phyloP scores from a whole-genome alignment of 768 basidiomycete genomes.

The Xerocomus spinulosus region DNA sequence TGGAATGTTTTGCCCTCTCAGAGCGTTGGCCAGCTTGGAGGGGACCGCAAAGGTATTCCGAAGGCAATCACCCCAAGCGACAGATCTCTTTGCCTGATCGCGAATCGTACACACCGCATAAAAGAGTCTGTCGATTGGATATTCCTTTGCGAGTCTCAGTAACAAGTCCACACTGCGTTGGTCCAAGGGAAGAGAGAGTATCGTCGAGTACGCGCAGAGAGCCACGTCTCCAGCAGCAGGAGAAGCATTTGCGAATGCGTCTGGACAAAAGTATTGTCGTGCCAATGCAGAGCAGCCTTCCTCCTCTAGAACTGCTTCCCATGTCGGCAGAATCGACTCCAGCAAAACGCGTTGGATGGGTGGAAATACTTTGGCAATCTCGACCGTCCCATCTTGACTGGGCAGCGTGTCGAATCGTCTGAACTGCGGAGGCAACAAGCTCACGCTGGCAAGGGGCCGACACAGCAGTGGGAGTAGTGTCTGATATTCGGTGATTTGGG shows the following conservation, averaged over 20 bases:
- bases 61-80: conserved; percentile 75
- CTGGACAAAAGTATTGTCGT: conserved; percentile 73
- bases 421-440: conserved; percentile 58
- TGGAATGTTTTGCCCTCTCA: conserved; percentile 45
- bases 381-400: conserved; percentile 13
- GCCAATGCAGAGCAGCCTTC: conserved; percentile 42
- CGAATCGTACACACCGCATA: conserved; percentile 40
- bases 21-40: conserved; percentile 71
- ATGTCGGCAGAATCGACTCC: conserved; percentile 61
- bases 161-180: conserved; percentile 51
- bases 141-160: conserved; percentile 49
- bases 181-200: conserved; percentile 49
- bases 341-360: conserved; percentile 63
- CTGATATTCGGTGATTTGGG: conserved; percentile 44
- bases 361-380: conserved; percentile 37
- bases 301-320: conserved; percentile 55
- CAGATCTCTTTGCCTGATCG: conserved; percentile 24
- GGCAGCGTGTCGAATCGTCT: conserved; percentile 39
- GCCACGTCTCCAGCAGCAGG: conserved; percentile 50
- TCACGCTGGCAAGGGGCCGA: conserved; percentile 52
- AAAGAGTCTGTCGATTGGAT: conserved; percentile 68
- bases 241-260: conserved; percentile 49
- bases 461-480: conserved; percentile 53
- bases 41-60: conserved; percentile 63
- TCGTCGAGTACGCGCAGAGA: conserved; percentile 57